phyloP scores from a whole-genome alignment of 2,329 filamentous ascomycete genomes.

The Akanthomyces dipterigenus region DNA sequence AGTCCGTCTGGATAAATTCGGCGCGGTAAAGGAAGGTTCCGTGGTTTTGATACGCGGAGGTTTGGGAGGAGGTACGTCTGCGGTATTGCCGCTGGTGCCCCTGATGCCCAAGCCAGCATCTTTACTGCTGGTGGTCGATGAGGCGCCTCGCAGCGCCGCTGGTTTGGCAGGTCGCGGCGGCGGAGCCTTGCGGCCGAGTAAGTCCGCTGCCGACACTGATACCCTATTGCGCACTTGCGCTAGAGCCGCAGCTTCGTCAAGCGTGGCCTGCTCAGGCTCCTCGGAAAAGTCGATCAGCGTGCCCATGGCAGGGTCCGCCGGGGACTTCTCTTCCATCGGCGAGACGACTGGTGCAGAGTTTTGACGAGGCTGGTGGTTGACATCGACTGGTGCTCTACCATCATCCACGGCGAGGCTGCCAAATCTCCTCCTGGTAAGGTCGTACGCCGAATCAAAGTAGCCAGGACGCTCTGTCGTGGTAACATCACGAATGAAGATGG shows the following conservation, averaged over 20 bases:
- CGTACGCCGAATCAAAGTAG: slow-evolving; percentile 66
- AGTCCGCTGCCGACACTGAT: slow-evolving; percentile 23
- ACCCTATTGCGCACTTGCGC: slow-evolving; percentile 22
- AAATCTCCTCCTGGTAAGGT: slow-evolving; percentile 21
- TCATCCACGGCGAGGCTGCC: slow-evolving; percentile 23
- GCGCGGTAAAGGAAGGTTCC: not conserved
- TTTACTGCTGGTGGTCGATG: slow-evolving; percentile 25
- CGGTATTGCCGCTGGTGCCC: not conserved
- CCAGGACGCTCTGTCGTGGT: slow-evolving; percentile 66
- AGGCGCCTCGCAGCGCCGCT: slow-evolving; percentile 41
- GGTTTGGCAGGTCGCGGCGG: slow-evolving; percentile 56
- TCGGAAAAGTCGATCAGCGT: slow-evolving; percentile 56
- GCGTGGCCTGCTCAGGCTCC: slow-evolving; percentile 35
- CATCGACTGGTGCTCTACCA: slow-evolving; percentile 13
- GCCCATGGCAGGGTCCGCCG: slow-evolving; percentile 40
- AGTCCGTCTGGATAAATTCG: slow-evolving; percentile 5
- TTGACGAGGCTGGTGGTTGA: slow-evolving; percentile 16
- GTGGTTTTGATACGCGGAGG: slow-evolving; percentile 12
- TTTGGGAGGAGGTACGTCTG: slow-evolving; percentile 10
- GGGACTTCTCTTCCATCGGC: slow-evolving; percentile 19
- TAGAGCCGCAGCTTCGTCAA: slow-evolving; percentile 28
- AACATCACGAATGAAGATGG: slow-evolving; percentile 91
- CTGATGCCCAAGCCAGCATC: slow-evolving; percentile 5
- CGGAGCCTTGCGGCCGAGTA: slow-evolving; percentile 25
- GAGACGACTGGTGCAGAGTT: slow-evolving; percentile 17